Conservation (phyloP, 257 asterid genomes). For the Oldenlandia corymbosa region DNA sequence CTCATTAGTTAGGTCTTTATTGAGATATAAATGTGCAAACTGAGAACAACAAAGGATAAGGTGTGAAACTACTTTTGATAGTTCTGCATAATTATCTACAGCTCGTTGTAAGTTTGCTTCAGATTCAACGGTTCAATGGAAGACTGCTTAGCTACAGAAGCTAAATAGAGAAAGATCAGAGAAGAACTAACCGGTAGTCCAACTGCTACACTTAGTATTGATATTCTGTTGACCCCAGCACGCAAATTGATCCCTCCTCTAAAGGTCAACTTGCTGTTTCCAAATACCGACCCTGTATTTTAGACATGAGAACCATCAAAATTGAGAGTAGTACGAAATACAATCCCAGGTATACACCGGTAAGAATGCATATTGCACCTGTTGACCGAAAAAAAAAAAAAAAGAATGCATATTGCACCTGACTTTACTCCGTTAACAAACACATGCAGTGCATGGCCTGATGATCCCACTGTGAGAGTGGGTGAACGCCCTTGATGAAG, state of each 20-base stretch:
- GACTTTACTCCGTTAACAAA: constrained; percentile 59
- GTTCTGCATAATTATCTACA: not conserved
- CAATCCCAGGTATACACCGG: no score
- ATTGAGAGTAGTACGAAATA: not conserved
- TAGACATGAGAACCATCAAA: not conserved
- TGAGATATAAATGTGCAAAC: no score
- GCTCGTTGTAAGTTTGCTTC: not conserved
- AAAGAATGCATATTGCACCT: constrained; percentile 32
- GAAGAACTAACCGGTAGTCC: constrained; percentile 74
- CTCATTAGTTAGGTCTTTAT: no score
- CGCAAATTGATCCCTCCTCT: constrained; percentile 50
- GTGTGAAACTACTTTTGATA: no score
- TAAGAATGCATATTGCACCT: constrained; percentile 32
- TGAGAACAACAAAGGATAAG: not conserved
- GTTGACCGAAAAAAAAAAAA: no score
- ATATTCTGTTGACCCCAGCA: constrained; percentile 68
- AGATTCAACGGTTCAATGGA: not conserved
- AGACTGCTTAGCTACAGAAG: not conserved
- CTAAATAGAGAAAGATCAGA: not conserved
- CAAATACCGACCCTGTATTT: constrained; percentile 73
- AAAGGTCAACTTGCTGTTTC: constrained; percentile 43
- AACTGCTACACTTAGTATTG: constrained; percentile 76
- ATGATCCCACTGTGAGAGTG: constrained; percentile 57
- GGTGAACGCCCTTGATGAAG: constrained; percentile 51
- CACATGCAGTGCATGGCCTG: constrained; percentile 81